Evolutionary conservation across 768 basidiomycete species (phyloP), one percentile per base, ranked within the genome.

Genomic region (Royoungia palumana): DNA sequence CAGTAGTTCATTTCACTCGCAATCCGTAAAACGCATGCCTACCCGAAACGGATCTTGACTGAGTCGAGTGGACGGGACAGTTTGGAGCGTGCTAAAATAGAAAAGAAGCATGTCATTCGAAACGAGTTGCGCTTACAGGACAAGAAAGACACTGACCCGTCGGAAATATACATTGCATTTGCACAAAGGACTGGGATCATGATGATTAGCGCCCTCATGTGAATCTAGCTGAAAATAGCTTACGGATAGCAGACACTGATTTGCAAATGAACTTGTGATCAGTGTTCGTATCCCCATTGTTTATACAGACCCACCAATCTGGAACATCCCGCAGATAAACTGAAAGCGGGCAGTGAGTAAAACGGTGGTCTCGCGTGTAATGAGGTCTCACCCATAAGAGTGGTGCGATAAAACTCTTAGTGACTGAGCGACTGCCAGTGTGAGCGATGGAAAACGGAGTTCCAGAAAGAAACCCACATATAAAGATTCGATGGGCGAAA

Each of bases 401-500:
- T 8, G 21, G 22, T 35, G 1, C 49, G 6, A 22, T 7, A 24
- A 44, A 24, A n/a, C 32, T 49, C 20, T 32, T 28, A 21, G 37
- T 35, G 21, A 50, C 49, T 50, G 43, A 2, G 44, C 7, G 7
- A 2, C 4, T 25, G n/a, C n/a, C n/a, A n/a, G n/a, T n/a, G 7
- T 39, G 7, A 44, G 12, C 35, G 9, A 20, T 14, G 5, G 17
- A 3, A 12, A 34, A 22, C 16, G 4, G 7, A 19, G 1, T 17
- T 13, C 6, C 6, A 21, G 5, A 16, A 14, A 6, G 19, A 39
- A 16, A 35, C 49, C 4, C 32, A 50, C 49, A 45, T 25, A 40
- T 10, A 5, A 39, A 50, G 30, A 44, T 44, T 30, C 49, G 37
- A 10, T 50, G n/a, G 6, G 40, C 25, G 14, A 50, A 50, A 35